phyloP scores from a whole-genome alignment of 164 flowering plant species.

The Cinnamomum micranthum region DNA sequence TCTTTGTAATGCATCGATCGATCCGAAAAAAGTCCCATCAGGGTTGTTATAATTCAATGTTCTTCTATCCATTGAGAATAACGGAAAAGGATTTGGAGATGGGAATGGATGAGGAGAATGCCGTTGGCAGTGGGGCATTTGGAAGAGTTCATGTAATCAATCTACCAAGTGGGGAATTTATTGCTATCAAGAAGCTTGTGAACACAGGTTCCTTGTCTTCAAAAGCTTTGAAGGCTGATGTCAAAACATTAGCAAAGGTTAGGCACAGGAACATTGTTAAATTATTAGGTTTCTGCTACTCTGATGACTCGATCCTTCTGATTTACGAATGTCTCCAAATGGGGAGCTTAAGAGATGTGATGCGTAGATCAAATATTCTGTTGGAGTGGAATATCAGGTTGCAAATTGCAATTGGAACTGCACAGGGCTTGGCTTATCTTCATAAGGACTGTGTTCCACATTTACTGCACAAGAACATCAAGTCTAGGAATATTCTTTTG shows the following conservation, averaged over 20 bases:
- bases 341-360: conserved; percentile 66
- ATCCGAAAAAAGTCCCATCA: conserved; percentile 25
- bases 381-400: conserved; percentile 59
- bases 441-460: conserved; percentile 67
- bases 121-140: conserved; percentile 42
- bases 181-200: conserved; percentile 71
- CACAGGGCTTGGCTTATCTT: conserved; percentile 77
- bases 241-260: conserved; percentile 71
- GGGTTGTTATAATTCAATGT: conserved; percentile 45
- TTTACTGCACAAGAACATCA: conserved; percentile 70
- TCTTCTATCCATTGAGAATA: conserved; percentile 68
- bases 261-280: conserved; percentile 68
- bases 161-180: conserved; percentile 60
- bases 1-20: conserved; percentile 29
- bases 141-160: conserved; percentile 53
- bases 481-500: conserved; percentile 65
- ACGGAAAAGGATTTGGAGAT: conserved; percentile 57
- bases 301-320: conserved; percentile 51
- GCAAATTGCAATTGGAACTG: conserved; percentile 69
- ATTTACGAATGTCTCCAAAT: conserved; percentile 57
- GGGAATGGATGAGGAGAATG: conserved; percentile 59
- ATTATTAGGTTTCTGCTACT: conserved; percentile 63
- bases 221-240: conserved; percentile 59
- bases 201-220: conserved; percentile 39
- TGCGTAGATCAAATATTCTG: conserved; percentile 31